Evolutionary conservation across 331 rosid genomes (phyloP), one percentile per base, ranked within the genome.

Genomic region (Prunus yedoensis): DNA sequence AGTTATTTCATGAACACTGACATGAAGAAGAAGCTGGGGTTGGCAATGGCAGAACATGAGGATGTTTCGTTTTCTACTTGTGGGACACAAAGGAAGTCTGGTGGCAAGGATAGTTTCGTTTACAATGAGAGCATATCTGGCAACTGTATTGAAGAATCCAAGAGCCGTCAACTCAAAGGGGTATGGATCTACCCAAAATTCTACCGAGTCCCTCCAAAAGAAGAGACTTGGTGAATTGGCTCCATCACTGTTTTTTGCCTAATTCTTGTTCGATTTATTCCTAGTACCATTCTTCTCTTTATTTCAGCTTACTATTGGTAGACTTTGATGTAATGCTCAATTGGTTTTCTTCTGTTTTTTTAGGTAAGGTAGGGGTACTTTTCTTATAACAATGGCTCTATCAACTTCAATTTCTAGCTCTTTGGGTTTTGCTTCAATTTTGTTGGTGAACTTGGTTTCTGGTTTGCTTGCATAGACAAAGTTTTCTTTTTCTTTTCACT

Each of bases 61-160:
- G 5, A 66, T 5, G 53, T 43, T 67, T 16, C 72, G 1, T 10
- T 71, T 54, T 62, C 76, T 51, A 53, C 30, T 10, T 78, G 82
- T 43, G 82, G 66, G 13, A 61, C 73, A 27, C 9, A 4, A 3
- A 8, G 43, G 20, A 3, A 38, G 47, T 49, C 20, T 6, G 15
- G 5, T 10, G 66, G 12, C n/a, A 5, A 0, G 3, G 64, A n/a
- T n/a, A n/a, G 0, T 8, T 50, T 77, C n/a, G 35, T 68, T 9
- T 77, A 49, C 10, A 27, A 27, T 27, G 67, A 52, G 45, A 21
- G 27, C 5, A 3, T 52, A 17, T 52, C 57, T 8, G n/a, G 58
- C 23, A 1, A 17, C 17, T 3, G n/a, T 52, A 23, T 16, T 2
- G 58, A 52, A 52, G 58, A 17, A 52, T 17, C 20, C 20, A 52